These are phyloP conservation scores for Tarenaya hassleriana DNA, from an alignment of 345 rosid species.

Conservation along the genomic window DNA sequence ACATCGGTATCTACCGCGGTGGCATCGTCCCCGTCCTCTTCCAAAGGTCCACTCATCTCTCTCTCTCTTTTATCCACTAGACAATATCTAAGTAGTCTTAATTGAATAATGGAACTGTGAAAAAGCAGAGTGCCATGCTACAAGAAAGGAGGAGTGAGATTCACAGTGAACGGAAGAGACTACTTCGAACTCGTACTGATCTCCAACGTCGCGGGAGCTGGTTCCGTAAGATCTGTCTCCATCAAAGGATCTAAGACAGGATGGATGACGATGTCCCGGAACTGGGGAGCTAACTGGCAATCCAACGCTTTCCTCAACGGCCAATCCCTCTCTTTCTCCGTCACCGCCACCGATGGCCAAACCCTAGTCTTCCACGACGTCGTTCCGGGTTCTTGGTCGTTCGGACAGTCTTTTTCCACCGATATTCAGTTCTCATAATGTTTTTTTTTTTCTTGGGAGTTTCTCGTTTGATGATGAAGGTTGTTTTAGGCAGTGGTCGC, in stretches of 20 bases:
- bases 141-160: slow-evolving; percentile 83
- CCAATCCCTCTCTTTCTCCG: slow-evolving; percentile 68
- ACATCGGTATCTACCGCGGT: slow-evolving; percentile 73
- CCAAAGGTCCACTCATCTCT: slow-evolving; percentile 44
- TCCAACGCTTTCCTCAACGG: slow-evolving; percentile 74
- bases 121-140: slow-evolving; percentile 78
- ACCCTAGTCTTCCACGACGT: slow-evolving; percentile 38
- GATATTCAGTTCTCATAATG: slow-evolving; percentile 36
- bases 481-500: slow-evolving; percentile 29
- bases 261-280: slow-evolving; percentile 83
- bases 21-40: slow-evolving; percentile 82
- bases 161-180: slow-evolving; percentile 70
- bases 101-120: background rate
- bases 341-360: slow-evolving; percentile 65
- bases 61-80: background rate
- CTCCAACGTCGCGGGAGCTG: slow-evolving; percentile 68
- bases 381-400: slow-evolving; percentile 63
- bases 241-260: slow-evolving; percentile 70
- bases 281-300: slow-evolving; percentile 98
- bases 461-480: background rate
- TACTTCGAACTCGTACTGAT: slow-evolving; percentile 81
- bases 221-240: slow-evolving; percentile 56
- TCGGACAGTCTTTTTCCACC: slow-evolving; percentile 58
- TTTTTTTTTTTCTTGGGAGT: background rate
- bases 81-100: no score